These are phyloP conservation scores for Nakaseomyces sp. DNA, from an alignment of 1,139 yeast species.

Conservation along the genomic window DNA sequence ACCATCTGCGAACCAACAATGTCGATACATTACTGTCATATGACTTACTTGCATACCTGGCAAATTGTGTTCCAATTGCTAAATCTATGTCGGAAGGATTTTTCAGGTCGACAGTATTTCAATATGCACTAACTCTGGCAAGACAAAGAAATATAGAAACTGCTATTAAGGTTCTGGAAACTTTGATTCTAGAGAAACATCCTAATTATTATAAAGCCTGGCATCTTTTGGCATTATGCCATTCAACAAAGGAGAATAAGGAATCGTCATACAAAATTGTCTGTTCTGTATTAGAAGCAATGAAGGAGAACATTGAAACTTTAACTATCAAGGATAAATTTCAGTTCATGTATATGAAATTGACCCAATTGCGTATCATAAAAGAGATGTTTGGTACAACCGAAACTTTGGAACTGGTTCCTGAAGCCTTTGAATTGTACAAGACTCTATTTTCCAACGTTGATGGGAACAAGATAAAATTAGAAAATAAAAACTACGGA, in stretches of 20 bases:
- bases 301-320: constrained; percentile 19
- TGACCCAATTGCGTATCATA: constrained; percentile 64
- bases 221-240: constrained; percentile 44
- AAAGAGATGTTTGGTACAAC: constrained; percentile 56
- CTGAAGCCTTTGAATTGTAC: constrained; percentile 57
- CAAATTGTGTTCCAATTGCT: constrained; percentile 1
- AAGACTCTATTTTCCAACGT: constrained; percentile 43
- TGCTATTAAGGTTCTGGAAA: constrained; percentile 33
- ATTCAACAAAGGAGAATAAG: constrained; percentile 45
- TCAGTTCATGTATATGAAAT: constrained; percentile 59
- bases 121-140: constrained; percentile 33
- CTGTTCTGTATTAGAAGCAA: constrained; percentile 34
- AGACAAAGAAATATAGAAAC: constrained; percentile 31
- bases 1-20: constrained; percentile 13
- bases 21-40: constrained; percentile 23
- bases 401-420: constrained; percentile 54
- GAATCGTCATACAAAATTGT: constrained; percentile 39
- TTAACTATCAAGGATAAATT: constrained; percentile 38
- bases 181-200: constrained; percentile 31
- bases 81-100: constrained; percentile 1
- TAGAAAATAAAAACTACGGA: constrained; percentile 12
- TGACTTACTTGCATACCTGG: constrained; percentile 24
- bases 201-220: constrained; percentile 40
- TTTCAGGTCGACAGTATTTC: constrained; percentile 25
- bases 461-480: not conserved